A percentile compares a stretch with the other conserved stretches of the same genome.
These are phyloP conservation scores for Lotmaria passim DNA, from an alignment of 208 protist genomes.

Conservation along the genomic window DNA sequence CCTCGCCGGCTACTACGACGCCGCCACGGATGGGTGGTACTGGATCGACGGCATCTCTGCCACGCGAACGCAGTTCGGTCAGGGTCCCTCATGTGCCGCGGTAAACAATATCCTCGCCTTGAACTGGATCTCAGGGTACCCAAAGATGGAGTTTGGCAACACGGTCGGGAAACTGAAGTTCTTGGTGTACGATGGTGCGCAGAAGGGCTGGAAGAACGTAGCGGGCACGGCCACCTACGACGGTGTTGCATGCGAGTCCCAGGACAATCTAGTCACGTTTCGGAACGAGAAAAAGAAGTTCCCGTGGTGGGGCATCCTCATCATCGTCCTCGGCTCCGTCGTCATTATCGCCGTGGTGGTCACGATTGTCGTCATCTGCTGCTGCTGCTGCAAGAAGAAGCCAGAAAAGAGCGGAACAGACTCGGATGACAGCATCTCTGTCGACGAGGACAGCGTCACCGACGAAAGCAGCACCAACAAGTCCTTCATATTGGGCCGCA, in stretches of 20 bases:
- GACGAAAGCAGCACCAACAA: background rate
- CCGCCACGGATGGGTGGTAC: background rate
- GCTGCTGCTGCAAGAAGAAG: conserved; percentile 10
- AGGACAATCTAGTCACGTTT: background rate
- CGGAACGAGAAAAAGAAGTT: background rate
- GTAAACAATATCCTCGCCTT: background rate
- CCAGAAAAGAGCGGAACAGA: background rate
- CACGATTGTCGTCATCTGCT: background rate
- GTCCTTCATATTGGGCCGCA: background rate
- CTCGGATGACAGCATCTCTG: background rate
- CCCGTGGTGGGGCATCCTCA: conserved; percentile 13
- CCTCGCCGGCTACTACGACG: conserved; percentile 14
- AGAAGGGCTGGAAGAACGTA: conserved; percentile 19
- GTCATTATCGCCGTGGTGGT: background rate
- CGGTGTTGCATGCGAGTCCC: conserved; percentile 9
- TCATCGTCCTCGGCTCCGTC: conserved; percentile 8
- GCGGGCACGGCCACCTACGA: conserved; percentile 1
- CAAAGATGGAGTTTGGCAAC: background rate
- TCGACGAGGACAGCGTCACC: background rate
- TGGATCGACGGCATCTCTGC: conserved; percentile 3
- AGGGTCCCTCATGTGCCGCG: background rate
- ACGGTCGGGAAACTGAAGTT: conserved; percentile 1
- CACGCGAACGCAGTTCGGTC: conserved; percentile 1
- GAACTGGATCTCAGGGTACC: conserved; percentile 15
- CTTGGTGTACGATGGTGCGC: conserved; percentile 16